Percentiles rank a stretch among this genome's conserved stretches.
phyloP scores from a whole-genome alignment of 1,284 basidiomycete species.

The Lentinula novae-zelandiae region DNA sequence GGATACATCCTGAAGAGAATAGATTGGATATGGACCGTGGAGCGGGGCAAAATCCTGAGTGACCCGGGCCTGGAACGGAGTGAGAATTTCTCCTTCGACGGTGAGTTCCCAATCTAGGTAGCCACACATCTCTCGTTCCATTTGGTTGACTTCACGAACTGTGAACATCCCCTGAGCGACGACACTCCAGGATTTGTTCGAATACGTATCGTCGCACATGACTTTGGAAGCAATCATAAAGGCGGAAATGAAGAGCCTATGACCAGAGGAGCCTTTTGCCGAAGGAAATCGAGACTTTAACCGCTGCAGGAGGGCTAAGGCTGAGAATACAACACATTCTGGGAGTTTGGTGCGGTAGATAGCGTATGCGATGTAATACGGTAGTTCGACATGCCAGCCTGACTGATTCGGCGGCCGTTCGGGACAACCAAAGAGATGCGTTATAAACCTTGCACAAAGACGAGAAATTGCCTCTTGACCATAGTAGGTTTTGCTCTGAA shows the following conservation, averaged over 20 bases:
- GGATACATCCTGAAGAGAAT: conserved; percentile 54
- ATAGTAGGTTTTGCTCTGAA: conserved; percentile 44
- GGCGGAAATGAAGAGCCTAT: conserved; percentile 87
- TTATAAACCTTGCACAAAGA: conserved; percentile 74
- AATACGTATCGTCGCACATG: conserved; percentile 94
- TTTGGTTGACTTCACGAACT: conserved; percentile 90
- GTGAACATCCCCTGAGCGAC: conserved; percentile 92
- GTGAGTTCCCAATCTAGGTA: conserved; percentile 91
- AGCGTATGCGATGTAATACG: conserved; percentile 86
- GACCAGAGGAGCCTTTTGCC: conserved; percentile 87
- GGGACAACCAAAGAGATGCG: conserved; percentile 74
- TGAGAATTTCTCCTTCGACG: conserved; percentile 63
- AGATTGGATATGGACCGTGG: conserved; percentile 51
- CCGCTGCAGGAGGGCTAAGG: conserved; percentile 80
- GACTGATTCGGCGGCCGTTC: conserved; percentile 52
- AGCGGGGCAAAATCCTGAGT: conserved; percentile 54
- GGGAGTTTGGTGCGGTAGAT: conserved; percentile 87
- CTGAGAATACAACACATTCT: conserved; percentile 78
- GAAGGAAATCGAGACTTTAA: conserved; percentile 91
- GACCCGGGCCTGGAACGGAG: conserved; percentile 61
- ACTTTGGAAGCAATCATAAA: conserved; percentile 93
- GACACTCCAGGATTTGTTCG: conserved; percentile 95
- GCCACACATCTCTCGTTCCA: conserved; percentile 92
- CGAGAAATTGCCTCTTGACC: conserved; percentile 70
- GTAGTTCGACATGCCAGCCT: conserved; percentile 58